These are phyloP conservation scores for Albugo laibachii DNA, from an alignment of 352 stramenopile genomes.

Conservation along the genomic window DNA sequence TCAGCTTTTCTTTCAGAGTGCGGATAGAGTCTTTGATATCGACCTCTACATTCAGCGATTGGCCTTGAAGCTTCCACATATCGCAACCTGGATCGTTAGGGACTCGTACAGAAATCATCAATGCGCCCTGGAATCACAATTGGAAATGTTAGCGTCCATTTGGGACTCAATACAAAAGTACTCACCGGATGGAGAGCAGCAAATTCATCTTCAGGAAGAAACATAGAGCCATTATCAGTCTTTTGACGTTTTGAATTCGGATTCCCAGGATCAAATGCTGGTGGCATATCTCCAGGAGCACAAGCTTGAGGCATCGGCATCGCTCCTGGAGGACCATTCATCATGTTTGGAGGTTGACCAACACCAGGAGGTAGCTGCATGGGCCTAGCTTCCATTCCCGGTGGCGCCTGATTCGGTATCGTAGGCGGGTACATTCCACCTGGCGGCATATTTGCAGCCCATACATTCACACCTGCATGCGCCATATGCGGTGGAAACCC, in stretches of 20 bases:
- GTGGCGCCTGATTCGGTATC: not conserved
- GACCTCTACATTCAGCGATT: constrained; percentile 78
- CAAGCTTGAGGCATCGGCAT: constrained; percentile 1
- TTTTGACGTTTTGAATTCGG: constrained; percentile 51
- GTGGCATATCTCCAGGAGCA: constrained; percentile 5
- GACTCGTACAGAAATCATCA: not conserved
- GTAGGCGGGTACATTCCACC: not conserved
- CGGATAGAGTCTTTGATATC: constrained; percentile 82
- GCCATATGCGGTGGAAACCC: not conserved
- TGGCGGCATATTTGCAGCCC: not conserved
- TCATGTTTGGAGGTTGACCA: not conserved
- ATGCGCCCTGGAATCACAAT: not conserved
- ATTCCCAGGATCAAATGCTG: constrained; percentile 8
- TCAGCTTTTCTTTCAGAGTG: constrained; percentile 81
- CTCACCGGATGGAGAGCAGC: constrained; percentile 43
- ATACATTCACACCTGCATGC: not conserved
- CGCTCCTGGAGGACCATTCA: constrained; percentile 1
- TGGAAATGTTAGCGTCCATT: not conserved
- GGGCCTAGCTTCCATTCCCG: constrained; percentile 10
- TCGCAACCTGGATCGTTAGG: constrained; percentile 1
- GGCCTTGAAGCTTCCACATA: constrained; percentile 86
- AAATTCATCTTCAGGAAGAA: constrained; percentile 71
- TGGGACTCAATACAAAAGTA: constrained; percentile 6
- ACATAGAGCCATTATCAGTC: constrained; percentile 20
- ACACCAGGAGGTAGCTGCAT: constrained; percentile 15